phyloP scores from a whole-genome alignment of 2,329 filamentous ascomycete species.

The Botryotinia convoluta region DNA sequence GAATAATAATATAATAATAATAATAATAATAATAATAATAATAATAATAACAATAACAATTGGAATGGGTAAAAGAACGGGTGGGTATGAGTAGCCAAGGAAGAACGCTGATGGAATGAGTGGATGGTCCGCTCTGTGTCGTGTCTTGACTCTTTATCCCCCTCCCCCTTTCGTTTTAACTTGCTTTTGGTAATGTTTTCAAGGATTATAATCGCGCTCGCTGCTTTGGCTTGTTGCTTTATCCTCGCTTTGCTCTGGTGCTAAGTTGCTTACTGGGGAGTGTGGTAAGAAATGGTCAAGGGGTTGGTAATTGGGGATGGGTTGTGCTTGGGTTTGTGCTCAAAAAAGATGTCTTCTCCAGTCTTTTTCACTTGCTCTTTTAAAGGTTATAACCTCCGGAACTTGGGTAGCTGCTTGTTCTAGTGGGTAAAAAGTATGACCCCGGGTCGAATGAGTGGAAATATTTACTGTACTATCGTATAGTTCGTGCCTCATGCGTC shows the following conservation, averaged over 20 bases:
- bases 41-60: not conserved
- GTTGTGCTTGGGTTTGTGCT: constrained; percentile 11
- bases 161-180: not conserved
- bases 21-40: not conserved
- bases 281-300: constrained; percentile 17
- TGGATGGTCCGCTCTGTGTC: not conserved
- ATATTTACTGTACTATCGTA: not conserved
- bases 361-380: constrained; percentile 13
- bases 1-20: not conserved
- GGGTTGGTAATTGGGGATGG: not conserved
- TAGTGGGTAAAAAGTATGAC: not conserved
- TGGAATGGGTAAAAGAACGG: not conserved
- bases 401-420: not conserved
- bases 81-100: not conserved
- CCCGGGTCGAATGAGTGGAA: not conserved
- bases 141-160: not conserved
- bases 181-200: constrained; percentile 1
- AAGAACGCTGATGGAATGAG: constrained; percentile 6
- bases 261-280: not conserved
- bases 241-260: constrained; percentile 5
- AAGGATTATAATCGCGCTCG: not conserved
- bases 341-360: constrained; percentile 6
- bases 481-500: not conserved
- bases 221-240: constrained; percentile 12
- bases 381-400: not conserved